Evolutionary conservation across 176 grass and related monocot genomes (phyloP).

Genomic region (Dactylis glomerata): DNA sequence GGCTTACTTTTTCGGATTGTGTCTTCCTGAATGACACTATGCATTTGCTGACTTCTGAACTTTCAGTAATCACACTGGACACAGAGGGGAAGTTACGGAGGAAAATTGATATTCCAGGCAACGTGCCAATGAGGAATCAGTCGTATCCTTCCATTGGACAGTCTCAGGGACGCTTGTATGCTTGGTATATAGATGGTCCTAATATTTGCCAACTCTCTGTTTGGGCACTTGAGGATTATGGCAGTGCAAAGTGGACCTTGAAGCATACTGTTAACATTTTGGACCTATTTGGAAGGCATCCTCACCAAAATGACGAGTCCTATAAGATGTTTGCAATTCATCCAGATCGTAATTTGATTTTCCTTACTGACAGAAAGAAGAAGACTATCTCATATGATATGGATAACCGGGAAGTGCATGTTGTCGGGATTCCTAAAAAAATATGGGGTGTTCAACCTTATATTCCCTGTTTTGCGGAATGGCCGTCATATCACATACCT

Average conservation of each 20-base stretch:
- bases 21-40: background rate
- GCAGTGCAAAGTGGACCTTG: background rate
- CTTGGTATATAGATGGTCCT: background rate
- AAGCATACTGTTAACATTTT: background rate
- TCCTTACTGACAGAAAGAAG: background rate
- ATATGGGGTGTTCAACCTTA: background rate
- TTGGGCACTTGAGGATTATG: background rate
- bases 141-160: background rate
- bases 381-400: conserved; percentile 17
- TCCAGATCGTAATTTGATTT: conserved; percentile 15
- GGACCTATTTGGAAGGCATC: background rate
- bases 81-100: background rate
- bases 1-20: background rate
- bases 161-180: background rate
- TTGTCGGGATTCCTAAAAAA: background rate
- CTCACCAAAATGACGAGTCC: background rate
- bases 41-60: background rate
- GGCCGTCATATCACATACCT: background rate
- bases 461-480: conserved; percentile 1
- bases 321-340: background rate
- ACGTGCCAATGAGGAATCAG: background rate
- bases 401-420: background rate
- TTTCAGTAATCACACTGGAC: background rate
- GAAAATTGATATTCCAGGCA: background rate
- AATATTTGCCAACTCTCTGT: background rate